Conservation (phyloP, 2,329 filamentous ascomycete species). For the Macrophomina tecta region DNA sequence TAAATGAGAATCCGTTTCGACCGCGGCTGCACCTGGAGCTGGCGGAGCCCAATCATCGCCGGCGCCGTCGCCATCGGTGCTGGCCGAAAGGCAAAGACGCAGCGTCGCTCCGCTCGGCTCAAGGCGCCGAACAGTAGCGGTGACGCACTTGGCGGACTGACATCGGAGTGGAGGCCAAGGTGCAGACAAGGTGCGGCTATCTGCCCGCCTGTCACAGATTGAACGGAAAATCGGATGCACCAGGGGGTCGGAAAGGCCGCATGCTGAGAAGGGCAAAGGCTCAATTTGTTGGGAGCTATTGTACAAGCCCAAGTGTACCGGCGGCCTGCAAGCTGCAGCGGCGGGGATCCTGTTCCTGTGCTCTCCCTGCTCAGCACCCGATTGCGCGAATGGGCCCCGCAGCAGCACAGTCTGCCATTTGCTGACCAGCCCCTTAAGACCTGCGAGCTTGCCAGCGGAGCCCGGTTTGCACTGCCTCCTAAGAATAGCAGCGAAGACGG, state of each 20-base stretch:
- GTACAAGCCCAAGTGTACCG: not conserved
- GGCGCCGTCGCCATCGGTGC: not conserved
- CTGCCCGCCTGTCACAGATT: not conserved
- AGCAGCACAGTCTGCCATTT: not conserved
- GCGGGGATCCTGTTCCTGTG: conserved; percentile 9
- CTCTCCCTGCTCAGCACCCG: conserved; percentile 4
- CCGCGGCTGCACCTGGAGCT: not conserved
- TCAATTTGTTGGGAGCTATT: not conserved
- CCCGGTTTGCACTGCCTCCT: not conserved
- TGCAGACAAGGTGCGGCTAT: conserved; percentile 17
- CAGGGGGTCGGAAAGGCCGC: conserved; percentile 7
- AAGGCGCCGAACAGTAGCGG: not conserved
- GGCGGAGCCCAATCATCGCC: not conserved
- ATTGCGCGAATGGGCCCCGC: not conserved
- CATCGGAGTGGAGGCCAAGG: not conserved
- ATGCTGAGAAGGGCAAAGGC: not conserved
- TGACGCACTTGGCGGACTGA: not conserved
- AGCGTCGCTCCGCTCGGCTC: not conserved
- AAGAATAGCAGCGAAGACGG: conserved; percentile 2
- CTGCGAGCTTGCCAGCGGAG: not conserved
- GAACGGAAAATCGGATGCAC: conserved; percentile 12
- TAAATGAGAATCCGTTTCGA: not conserved
- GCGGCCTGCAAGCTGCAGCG: not conserved
- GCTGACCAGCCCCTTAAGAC: conserved; percentile 14
- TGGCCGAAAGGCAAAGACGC: too few species aligned